Conservation (phyloP, 1,139 yeast species). For the Nakaseomyces bracarensis region DNA sequence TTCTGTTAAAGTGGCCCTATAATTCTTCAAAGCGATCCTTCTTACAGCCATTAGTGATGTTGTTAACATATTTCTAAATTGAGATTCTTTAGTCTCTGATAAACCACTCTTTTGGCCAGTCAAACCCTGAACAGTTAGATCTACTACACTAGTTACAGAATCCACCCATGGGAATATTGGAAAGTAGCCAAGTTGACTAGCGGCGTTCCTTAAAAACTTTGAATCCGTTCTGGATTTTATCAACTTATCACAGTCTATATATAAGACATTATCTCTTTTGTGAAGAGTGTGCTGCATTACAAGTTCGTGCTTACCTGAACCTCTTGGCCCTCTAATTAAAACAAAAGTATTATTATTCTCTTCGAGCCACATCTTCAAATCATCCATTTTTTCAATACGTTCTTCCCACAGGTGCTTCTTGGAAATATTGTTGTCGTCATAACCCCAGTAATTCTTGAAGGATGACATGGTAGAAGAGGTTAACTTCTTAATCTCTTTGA, state of each 20-base stretch:
- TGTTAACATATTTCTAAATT: conserved; percentile 70
- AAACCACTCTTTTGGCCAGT: conserved; percentile 94
- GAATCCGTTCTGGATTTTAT: conserved; percentile 69
- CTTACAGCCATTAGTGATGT: conserved; percentile 68
- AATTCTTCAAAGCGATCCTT: conserved; percentile 51
- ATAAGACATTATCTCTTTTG: conserved; percentile 50
- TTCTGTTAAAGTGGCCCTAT: conserved; percentile 27
- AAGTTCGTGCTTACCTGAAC: conserved; percentile 82
- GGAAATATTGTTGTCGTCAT: conserved; percentile 32
- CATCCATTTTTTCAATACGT: conserved; percentile 57
- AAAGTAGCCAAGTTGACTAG: conserved; percentile 76
- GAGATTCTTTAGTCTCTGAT: conserved; percentile 77
- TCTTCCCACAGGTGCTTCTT: conserved; percentile 58
- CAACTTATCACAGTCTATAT: conserved; percentile 70
- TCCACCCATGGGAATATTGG: conserved; percentile 94
- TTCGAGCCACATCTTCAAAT: conserved; percentile 68
- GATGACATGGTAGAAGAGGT: conserved; percentile 36
- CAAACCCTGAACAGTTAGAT: conserved; percentile 78
- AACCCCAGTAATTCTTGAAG: conserved; percentile 35
- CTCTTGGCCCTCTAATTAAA: conserved; percentile 85
- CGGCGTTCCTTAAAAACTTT: conserved; percentile 56
- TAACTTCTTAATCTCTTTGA: conserved; percentile 31
- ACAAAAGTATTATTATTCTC: conserved; percentile 75
- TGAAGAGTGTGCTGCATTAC: conserved; percentile 62
- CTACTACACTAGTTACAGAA: conserved; percentile 68